A percentile compares a stretch with the other conserved stretches of the same genome.
Conservation (phyloP, 169 alveolate genomes). For the Plasmodium cynomolgi region DNA sequence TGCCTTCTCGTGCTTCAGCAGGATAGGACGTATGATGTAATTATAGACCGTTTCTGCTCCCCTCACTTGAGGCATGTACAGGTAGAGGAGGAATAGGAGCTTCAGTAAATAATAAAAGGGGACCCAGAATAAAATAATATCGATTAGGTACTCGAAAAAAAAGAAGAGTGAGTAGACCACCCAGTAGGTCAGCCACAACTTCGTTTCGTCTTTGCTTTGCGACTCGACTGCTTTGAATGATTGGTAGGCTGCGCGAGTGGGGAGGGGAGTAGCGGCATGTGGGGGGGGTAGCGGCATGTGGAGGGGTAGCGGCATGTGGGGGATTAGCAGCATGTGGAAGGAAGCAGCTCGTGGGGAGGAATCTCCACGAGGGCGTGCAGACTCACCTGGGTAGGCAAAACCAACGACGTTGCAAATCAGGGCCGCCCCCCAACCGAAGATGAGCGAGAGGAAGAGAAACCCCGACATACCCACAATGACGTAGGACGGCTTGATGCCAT, state of each 20-base stretch:
- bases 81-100: constrained; percentile 88
- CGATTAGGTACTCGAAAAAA: constrained; percentile 88
- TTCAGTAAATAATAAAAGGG: constrained; percentile 92
- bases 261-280: background rate
- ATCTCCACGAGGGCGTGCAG: no score
- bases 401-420: constrained; percentile 78
- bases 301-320: background rate
- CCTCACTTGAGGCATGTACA: constrained; percentile 86
- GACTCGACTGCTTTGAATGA: constrained; percentile 90
- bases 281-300: background rate
- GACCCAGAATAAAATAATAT: constrained; percentile 88
- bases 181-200: constrained; percentile 95
- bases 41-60: constrained; percentile 82
- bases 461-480: constrained; percentile 40
- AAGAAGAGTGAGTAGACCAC: constrained; percentile 89
- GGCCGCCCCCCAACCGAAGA: constrained; percentile 83
- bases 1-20: constrained; percentile 78
- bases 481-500: constrained; percentile 77
- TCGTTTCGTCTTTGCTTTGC: constrained; percentile 87
- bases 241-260: constrained; percentile 84
- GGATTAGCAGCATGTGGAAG: no score
- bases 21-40: constrained; percentile 78
- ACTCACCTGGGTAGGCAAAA: constrained; percentile 76
- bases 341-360: no score
- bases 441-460: constrained; percentile 46